A percentile compares a stretch with the other conserved stretches of the same genome.
These are phyloP conservation scores for Pseudozyma flocculosa DNA, from an alignment of 1,284 basidiomycete species.

Conservation along the genomic window DNA sequence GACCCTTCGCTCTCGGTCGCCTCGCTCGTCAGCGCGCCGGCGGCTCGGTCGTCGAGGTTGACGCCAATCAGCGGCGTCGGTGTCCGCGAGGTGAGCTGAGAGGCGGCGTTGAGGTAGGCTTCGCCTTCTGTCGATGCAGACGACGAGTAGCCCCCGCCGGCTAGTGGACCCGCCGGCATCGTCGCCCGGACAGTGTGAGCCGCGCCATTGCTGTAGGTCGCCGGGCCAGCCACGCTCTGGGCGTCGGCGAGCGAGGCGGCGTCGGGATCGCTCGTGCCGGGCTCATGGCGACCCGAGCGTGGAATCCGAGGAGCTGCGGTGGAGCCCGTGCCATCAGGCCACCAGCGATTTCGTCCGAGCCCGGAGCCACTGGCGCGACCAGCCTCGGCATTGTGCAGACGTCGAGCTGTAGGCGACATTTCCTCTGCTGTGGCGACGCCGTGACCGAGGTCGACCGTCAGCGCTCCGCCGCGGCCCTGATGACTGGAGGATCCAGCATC, in stretches of 20 bases:
- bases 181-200: too few species aligned
- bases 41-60: conserved; percentile 21
- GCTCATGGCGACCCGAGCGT: too few species aligned
- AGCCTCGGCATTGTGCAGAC: too few species aligned
- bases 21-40: conserved; percentile 18
- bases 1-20: conserved; percentile 41
- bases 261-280: too few species aligned
- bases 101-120: conserved; percentile 20
- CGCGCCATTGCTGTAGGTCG: too few species aligned
- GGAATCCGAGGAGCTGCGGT: too few species aligned
- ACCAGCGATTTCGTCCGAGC: neutral
- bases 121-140: conserved; percentile 46
- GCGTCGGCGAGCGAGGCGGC: too few species aligned
- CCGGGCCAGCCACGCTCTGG: too few species aligned
- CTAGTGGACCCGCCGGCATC: neutral
- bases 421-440: neutral
- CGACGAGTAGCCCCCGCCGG: conserved; percentile 39
- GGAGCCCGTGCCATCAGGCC: neutral
- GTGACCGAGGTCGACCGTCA: neutral
- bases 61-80: conserved; percentile 29
- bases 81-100: conserved; percentile 19
- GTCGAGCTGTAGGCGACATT: neutral
- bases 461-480: too few species aligned
- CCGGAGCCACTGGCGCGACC: too few species aligned
- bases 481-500: neutral